These are phyloP conservation scores for Basidiobolus meristosporus DNA, from an alignment of 371 early-diverging fungal species.

Conservation along the genomic window DNA sequence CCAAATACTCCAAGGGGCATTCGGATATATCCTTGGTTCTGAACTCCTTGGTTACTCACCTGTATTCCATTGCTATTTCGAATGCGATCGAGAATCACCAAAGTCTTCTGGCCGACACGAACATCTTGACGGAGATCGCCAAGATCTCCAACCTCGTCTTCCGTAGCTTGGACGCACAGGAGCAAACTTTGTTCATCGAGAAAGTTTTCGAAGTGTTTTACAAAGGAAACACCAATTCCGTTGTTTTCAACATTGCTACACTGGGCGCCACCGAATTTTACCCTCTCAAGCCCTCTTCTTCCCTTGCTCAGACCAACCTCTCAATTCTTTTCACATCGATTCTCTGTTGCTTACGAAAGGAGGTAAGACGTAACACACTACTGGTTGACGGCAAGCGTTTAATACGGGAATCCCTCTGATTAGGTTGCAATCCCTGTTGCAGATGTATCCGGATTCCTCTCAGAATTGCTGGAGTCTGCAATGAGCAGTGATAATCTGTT, in stretches of 20 bases:
- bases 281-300: conserved; percentile 8
- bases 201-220: conserved; percentile 21
- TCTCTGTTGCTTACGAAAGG: conserved; percentile 26
- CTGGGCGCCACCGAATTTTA: too few species aligned
- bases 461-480: background rate
- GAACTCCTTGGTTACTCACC: too few species aligned
- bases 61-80: too few species aligned
- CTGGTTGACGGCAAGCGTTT: background rate
- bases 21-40: conserved; percentile 9
- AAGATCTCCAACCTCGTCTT: too few species aligned
- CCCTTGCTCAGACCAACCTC: conserved; percentile 19
- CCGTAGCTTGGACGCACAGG: conserved; percentile 7
- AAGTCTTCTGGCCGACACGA: too few species aligned
- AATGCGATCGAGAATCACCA: too few species aligned
- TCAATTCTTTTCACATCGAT: conserved; percentile 25
- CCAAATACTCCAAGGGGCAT: conserved; percentile 17
- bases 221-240: conserved; percentile 13
- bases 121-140: too few species aligned
- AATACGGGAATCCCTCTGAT: too few species aligned
- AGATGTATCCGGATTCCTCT: background rate
- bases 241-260: background rate
- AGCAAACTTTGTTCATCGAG: conserved; percentile 22
- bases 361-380: conserved; percentile 11
- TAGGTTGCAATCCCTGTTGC: too few species aligned
- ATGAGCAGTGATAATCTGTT: background rate